Percentiles rank a stretch among this genome's conserved stretches.
Conservation (phyloP, 1,284 basidiomycete genomes). For the Exsudoporus floridanus region DNA sequence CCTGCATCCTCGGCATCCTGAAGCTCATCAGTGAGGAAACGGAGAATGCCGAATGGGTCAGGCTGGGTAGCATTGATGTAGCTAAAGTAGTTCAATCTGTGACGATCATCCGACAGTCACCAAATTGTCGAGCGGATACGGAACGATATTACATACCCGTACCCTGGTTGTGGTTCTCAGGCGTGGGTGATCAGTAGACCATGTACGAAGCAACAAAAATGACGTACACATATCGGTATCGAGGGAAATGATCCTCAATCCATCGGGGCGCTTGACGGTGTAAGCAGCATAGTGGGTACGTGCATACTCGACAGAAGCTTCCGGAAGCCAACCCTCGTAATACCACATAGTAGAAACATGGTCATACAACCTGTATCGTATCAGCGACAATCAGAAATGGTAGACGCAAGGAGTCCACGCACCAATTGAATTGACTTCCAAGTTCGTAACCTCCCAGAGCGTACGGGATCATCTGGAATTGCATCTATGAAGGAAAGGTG, state of each 20-base stretch:
- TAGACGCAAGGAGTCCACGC: slow-evolving; percentile 1
- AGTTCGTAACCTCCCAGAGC: slow-evolving; percentile 48
- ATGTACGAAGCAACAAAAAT: background rate
- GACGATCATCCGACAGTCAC: slow-evolving; percentile 3
- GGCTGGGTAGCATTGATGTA: slow-evolving; percentile 71
- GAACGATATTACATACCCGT: slow-evolving; percentile 36
- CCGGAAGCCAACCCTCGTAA: slow-evolving; percentile 68
- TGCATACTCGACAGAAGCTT: slow-evolving; percentile 55
- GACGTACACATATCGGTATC: slow-evolving; percentile 70
- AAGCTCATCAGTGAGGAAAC: slow-evolving; percentile 78
- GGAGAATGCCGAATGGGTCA: slow-evolving; percentile 72
- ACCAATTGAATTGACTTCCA: slow-evolving; percentile 66
- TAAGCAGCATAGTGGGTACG: slow-evolving; percentile 72
- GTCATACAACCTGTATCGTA: slow-evolving; percentile 62
- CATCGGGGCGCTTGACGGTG: slow-evolving; percentile 62
- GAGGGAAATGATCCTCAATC: slow-evolving; percentile 70
- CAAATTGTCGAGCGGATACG: background rate
- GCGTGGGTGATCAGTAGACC: background rate
- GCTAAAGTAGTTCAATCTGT: slow-evolving; percentile 66
- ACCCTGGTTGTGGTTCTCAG: slow-evolving; percentile 17
- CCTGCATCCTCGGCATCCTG: slow-evolving; percentile 70
- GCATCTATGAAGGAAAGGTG: slow-evolving; percentile 33
- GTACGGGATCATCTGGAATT: slow-evolving; percentile 65
- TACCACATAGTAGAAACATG: slow-evolving; percentile 67
- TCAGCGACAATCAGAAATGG: background rate